A percentile compares a stretch with the other conserved stretches of the same genome.
Evolutionary conservation across 495 filamentous ascomycete species (phyloP).

Genomic region (Podospora sp.): DNA sequence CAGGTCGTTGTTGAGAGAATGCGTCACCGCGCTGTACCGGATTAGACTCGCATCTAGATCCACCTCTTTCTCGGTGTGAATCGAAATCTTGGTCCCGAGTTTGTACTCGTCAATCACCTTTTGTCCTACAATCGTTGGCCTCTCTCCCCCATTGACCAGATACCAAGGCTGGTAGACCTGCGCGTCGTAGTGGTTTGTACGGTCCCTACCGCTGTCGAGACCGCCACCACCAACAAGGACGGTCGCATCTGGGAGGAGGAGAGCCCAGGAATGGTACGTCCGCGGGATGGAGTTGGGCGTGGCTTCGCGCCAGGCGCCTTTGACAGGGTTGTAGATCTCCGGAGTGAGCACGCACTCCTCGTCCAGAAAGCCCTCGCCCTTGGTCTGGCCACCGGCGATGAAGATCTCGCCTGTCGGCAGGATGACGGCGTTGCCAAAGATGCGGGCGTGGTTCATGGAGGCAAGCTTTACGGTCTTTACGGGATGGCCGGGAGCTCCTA

Average conservation of each 20-base stretch:
- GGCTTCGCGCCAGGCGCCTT: slow-evolving; percentile 43
- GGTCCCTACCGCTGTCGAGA: slow-evolving; percentile 50
- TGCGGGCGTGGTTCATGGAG: background rate
- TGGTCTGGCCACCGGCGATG: slow-evolving; percentile 56
- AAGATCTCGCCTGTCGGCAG: slow-evolving; percentile 61
- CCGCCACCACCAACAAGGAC: slow-evolving; percentile 60
- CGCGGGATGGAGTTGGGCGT: slow-evolving; percentile 48
- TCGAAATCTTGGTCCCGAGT: slow-evolving; percentile 2
- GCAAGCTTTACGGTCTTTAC: background rate
- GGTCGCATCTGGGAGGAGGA: slow-evolving; percentile 60
- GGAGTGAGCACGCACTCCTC: slow-evolving; percentile 45
- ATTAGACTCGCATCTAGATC: slow-evolving; percentile 9
- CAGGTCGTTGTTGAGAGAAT: slow-evolving; percentile 14
- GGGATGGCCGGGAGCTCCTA: slow-evolving; percentile 1
- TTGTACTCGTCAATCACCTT: slow-evolving; percentile 1
- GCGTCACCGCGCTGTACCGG: slow-evolving; percentile 12
- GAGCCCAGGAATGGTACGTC: slow-evolving; percentile 58
- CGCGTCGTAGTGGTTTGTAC: slow-evolving; percentile 59
- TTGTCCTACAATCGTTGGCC: slow-evolving; percentile 10
- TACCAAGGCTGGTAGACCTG: slow-evolving; percentile 62
- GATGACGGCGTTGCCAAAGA: slow-evolving; percentile 48
- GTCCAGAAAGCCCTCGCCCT: slow-evolving; percentile 54
- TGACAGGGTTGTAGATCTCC: slow-evolving; percentile 9
- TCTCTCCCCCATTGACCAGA: slow-evolving; percentile 40
- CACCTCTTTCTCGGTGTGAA: slow-evolving; percentile 4